Base-by-base conservation (phyloP, 1,284 basidiomycete species). In the Sutorius eximius region DNA sequence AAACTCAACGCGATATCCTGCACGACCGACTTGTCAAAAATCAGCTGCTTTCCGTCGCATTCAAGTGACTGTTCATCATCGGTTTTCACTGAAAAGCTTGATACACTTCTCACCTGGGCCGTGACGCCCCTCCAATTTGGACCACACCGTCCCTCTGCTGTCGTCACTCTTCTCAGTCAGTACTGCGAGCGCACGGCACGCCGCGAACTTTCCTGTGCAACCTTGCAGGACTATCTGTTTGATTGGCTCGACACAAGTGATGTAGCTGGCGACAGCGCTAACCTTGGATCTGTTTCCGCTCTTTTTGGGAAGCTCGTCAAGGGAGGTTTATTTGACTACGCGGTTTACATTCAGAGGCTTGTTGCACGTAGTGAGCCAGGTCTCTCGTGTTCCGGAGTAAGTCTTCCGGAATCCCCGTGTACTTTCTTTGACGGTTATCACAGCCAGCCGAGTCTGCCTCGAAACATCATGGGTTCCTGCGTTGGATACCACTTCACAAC, bases 121-220 rank as follows among this genome's bases (percentile, higher is more conserved):
- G 87, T 94, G 52, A 91, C 91, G 0, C 82, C 87, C 8, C 77
- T 91, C 30, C 91, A 93, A 69, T 91, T 90, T 51, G 93, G 93
- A 3, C 83, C 89, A 42, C 93, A 95, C 64, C 82, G 94, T 22
- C 86, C 91, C 5, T 91, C 91, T 61, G 90, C 86, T 15, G 91
- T 87, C 0, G 85, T 85, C 16, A 89, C 89, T 5, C 75, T 96
- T 38, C 82, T 95, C 47, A 79, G 78, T 18, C 78, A 81, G 42
- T 93, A 91, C 82, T 79, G 85, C 48, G 82, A 86, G 53, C 80
- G 76, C 59, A 81, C 81, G 13, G 80, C 80, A 50, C 77, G 85
- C 41, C 77, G 86, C 29, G 81, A 85, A 55, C 71, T 77, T 33
- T 71, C 75, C 11, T 78, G 79, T 58, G 80, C 81, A 52, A 77